phyloP scores from a whole-genome alignment of 2,329 filamentous ascomycete species.

The Fusarium begoniae region DNA sequence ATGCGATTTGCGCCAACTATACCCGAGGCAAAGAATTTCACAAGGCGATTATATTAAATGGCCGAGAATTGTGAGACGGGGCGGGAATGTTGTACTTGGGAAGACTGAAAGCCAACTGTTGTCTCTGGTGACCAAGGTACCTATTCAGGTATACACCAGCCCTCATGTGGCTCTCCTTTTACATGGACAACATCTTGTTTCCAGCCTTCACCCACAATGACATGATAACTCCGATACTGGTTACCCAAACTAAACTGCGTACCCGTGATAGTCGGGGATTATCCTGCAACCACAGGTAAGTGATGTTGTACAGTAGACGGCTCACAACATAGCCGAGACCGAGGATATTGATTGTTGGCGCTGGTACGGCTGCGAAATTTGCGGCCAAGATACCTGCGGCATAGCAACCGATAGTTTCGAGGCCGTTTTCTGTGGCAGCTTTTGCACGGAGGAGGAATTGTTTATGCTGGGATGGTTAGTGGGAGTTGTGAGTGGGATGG shows the following conservation, averaged over 20 bases:
- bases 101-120: neutral
- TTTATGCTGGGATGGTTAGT: constrained; percentile 53
- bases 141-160: neutral
- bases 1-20: constrained; percentile 9
- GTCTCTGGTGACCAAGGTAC: neutral
- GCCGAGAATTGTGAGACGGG: constrained; percentile 3
- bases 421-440: constrained; percentile 55
- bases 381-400: constrained; percentile 56
- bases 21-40: constrained; percentile 16
- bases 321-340: constrained; percentile 51
- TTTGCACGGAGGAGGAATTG: constrained; percentile 64
- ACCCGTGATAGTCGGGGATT: constrained; percentile 50
- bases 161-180: neutral
- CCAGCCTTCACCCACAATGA: constrained; percentile 56
- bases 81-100: neutral
- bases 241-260: constrained; percentile 51
- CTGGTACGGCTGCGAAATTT: constrained; percentile 54
- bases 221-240: constrained; percentile 46
- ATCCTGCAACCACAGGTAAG: constrained; percentile 56
- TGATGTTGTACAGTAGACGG: constrained; percentile 53
- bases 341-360: constrained; percentile 51
- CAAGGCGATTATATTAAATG: constrained; percentile 1
- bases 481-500: neutral
- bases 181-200: constrained; percentile 28
- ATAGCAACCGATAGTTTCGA: constrained; percentile 57